These are phyloP conservation scores for Fistulifera pelliculosa DNA, from an alignment of 108 stramenopile species.

Conservation along the genomic window DNA sequence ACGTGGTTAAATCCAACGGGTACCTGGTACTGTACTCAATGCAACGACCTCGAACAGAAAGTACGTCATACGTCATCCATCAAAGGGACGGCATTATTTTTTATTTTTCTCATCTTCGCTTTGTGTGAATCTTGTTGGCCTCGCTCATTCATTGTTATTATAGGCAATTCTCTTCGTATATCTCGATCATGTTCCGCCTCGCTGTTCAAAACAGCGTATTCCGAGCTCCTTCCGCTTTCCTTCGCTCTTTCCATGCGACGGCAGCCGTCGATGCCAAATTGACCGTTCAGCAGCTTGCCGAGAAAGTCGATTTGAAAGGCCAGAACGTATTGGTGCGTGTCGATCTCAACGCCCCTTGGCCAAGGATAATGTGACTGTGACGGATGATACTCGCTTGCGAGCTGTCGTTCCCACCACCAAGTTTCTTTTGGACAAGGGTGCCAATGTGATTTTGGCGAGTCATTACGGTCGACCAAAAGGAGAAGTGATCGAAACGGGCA, in stretches of 20 bases:
- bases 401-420: constrained; percentile 84
- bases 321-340: constrained; percentile 81
- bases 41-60: too few species aligned
- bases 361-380: constrained; percentile 79
- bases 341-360: constrained; percentile 84
- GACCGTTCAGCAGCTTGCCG: constrained; percentile 70
- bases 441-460: constrained; percentile 81
- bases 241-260: constrained; percentile 32
- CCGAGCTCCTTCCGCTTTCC: constrained; percentile 1
- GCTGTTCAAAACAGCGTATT: too few species aligned
- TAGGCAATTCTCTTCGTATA: too few species aligned
- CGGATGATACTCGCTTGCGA: constrained; percentile 85
- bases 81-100: too few species aligned
- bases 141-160: too few species aligned
- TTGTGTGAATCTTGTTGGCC: too few species aligned
- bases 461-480: constrained; percentile 91
- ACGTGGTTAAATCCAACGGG: too few species aligned
- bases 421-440: constrained; percentile 78
- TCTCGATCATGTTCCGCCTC: too few species aligned
- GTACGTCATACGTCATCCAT: too few species aligned
- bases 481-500: constrained; percentile 82
- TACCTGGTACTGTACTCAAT: too few species aligned
- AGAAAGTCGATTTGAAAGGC: constrained; percentile 62
- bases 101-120: too few species aligned
- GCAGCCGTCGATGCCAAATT: constrained; percentile 47